Base-by-base conservation (phyloP, 2,329 filamentous ascomycete genomes). In the Claviceps sorghi region DNA sequence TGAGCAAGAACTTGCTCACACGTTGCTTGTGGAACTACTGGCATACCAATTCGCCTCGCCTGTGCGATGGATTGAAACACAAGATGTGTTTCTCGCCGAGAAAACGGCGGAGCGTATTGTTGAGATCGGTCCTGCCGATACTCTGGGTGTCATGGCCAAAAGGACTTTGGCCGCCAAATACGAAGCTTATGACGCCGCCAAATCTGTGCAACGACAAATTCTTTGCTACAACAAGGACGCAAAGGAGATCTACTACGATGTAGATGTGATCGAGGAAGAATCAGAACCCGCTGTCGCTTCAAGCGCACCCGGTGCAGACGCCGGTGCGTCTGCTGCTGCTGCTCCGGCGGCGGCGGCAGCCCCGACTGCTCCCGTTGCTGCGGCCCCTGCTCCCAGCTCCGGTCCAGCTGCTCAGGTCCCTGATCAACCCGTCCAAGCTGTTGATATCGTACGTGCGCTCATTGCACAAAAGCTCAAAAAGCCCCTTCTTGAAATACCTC, bases 181-280 rank as follows among this genome's bases (percentile, higher is more conserved):
- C 70, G 93, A 98, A 76, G 90, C 91, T 57, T 95, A 96, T 72
- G 93, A 98, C 72, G 93, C 93, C 53, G 93, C 93, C 56, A 91
- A 91, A 64, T 96, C 91, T 8, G 84, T 97, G 44, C 90, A 96
- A 72, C 83, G 93, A 67, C 91, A 97, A 70, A 96, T 98, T 67
- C 80, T 98, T 53, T 97, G 93, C 77, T 98, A 97, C 76, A 97
- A 95, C 77, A 98, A 98, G 71, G 93, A 98, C 65, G 86, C 89
- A 53, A 97, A 96, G 69, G 93, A 98, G 70, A 98, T 98, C 59
- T 98, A 98, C 76, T 98, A 98, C 71, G 91, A 96, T 66, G 90
- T 95, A 45, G 93, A 98, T 64, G 93, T 93, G 0, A 76, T 95
- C 32, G 88, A 94, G 64, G 93, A 98, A 53, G 93, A 97, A 69